Conservation (phyloP, 208 protist species). For the Balamuthia mandrillaris region DNA sequence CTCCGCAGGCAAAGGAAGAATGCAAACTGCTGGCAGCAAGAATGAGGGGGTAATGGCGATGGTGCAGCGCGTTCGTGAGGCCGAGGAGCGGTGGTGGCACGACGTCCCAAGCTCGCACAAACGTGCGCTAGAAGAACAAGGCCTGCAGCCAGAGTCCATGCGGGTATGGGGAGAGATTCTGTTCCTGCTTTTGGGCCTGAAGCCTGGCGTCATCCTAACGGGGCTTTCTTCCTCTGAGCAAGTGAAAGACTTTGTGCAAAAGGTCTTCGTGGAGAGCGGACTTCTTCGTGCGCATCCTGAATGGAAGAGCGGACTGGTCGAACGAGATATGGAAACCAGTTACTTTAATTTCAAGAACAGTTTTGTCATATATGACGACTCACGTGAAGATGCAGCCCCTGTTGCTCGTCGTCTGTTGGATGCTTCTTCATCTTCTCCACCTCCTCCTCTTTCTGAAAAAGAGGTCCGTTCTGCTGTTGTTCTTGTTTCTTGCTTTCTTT, state of each 20-base stretch:
- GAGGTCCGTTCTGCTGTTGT: not conserved
- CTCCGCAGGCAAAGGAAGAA: too few relatives aligned
- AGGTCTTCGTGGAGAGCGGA: too few relatives aligned
- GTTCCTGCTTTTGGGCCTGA: conserved; percentile 6
- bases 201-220: not conserved
- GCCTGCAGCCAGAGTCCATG: not conserved
- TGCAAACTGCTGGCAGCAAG: too few relatives aligned
- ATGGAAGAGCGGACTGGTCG: not conserved
- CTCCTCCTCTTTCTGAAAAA: not conserved
- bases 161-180: not conserved
- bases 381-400: not conserved
- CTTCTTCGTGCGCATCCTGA: too few relatives aligned
- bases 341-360: not conserved
- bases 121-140: not conserved
- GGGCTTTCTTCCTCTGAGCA: too few relatives aligned
- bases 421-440: not conserved
- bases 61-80: too few relatives aligned
- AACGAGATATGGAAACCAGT: not conserved
- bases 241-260: too few relatives aligned
- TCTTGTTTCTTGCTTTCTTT: not conserved
- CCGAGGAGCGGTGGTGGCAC: too few relatives aligned
- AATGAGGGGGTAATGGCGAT: too few relatives aligned
- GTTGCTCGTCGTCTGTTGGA: not conserved
- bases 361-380: not conserved
- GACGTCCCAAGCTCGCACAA: too few relatives aligned